Conservation (phyloP, 495 filamentous ascomycete species). For the Penicillium paxilli region DNA sequence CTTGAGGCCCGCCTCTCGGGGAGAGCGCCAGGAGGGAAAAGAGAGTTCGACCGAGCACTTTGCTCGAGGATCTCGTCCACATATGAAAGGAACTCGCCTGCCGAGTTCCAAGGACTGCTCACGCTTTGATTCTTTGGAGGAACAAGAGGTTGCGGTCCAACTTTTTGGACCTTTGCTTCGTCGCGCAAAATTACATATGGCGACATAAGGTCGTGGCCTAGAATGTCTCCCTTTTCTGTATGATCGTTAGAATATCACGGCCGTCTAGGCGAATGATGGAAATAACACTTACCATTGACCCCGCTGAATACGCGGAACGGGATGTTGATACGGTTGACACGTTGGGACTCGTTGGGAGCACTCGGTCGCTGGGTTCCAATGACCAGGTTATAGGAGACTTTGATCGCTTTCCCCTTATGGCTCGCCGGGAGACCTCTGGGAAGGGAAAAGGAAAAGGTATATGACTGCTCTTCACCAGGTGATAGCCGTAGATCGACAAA, state of each 20-base stretch:
- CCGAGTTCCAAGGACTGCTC: conserved; percentile 40
- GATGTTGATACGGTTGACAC: conserved; percentile 86
- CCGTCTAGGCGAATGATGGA: not conserved
- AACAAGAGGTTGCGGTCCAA: conserved; percentile 22
- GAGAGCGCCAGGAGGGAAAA: conserved; percentile 67
- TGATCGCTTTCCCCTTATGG: conserved; percentile 90
- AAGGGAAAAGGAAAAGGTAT: conserved; percentile 79
- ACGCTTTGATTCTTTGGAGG: conserved; percentile 39
- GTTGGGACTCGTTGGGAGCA: conserved; percentile 69
- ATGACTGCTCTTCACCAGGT: conserved; percentile 87
- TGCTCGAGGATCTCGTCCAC: conserved; percentile 76
- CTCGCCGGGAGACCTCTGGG: conserved; percentile 86
- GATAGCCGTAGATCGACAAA: conserved; percentile 89
- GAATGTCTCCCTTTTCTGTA: conserved; percentile 62
- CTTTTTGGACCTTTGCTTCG: conserved; percentile 59
- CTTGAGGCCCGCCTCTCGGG: conserved; percentile 51
- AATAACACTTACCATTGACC: conserved; percentile 64
- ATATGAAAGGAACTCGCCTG: conserved; percentile 69
- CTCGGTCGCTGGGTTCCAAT: conserved; percentile 90
- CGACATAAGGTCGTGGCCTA: conserved; percentile 86
- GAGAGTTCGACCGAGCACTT: conserved; percentile 49
- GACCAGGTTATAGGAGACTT: conserved; percentile 86
- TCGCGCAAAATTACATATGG: conserved; percentile 90
- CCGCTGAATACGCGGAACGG: conserved; percentile 94
- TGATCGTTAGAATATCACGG: conserved; percentile 19